Conservation (phyloP, 2,329 filamentous ascomycete species). For the Onygenales sp. region DNA sequence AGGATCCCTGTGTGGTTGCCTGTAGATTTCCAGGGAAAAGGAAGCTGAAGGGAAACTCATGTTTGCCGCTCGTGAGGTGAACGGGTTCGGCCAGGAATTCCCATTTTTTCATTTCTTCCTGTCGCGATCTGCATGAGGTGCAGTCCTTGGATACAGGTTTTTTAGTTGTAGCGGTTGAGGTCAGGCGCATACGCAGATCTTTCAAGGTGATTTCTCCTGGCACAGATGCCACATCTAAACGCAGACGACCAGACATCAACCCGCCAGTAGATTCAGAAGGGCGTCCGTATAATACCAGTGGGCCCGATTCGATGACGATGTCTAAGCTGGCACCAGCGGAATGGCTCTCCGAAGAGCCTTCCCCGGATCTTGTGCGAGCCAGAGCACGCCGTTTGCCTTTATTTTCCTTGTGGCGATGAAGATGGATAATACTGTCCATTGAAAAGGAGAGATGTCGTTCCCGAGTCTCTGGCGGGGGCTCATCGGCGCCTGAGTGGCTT, state of each 20-base stretch:
- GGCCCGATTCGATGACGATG: conserved; percentile 72
- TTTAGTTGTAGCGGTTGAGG: conserved; percentile 64
- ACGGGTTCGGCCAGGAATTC: conserved; percentile 55
- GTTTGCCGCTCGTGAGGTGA: conserved; percentile 43
- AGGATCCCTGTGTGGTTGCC: conserved; percentile 63
- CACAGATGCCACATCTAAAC: conserved; percentile 48
- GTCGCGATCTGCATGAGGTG: conserved; percentile 61
- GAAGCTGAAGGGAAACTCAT: conserved; percentile 82
- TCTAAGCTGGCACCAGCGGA: conserved; percentile 38
- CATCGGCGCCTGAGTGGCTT: not conserved
- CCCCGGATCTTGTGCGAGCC: conserved; percentile 28
- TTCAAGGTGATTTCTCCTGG: conserved; percentile 54
- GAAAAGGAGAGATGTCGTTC: conserved; percentile 33
- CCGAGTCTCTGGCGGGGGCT: conserved; percentile 3
- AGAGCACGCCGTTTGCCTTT: conserved; percentile 34
- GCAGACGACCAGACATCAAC: conserved; percentile 73
- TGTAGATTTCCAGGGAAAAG: conserved; percentile 80
- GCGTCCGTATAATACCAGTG: conserved; percentile 71
- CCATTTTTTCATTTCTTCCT: conserved; percentile 70
- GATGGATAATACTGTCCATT: conserved; percentile 36
- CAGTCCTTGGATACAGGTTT: conserved; percentile 74
- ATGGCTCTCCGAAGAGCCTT: conserved; percentile 20
- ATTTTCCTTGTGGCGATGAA: conserved; percentile 27
- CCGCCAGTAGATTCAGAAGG: conserved; percentile 70
- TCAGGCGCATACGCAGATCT: conserved; percentile 62